A percentile compares a stretch with the other conserved stretches of the same genome.
Conservation (phyloP, 805 yeast genomes). For the Candida germanica region DNA sequence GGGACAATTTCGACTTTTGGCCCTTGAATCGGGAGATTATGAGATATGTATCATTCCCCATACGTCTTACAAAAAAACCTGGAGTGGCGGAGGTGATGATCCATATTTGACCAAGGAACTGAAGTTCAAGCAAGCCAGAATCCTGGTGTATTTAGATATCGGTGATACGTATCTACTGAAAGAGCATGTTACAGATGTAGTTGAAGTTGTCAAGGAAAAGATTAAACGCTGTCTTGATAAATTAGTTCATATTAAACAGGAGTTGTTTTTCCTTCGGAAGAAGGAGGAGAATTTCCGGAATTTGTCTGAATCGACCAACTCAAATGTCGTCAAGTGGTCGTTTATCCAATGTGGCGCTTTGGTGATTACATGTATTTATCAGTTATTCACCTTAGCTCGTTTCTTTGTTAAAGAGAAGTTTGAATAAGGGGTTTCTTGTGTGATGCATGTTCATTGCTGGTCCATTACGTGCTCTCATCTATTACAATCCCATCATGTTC, state of each 20-base stretch:
- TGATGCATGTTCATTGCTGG: no score
- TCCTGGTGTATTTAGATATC: constrained; percentile 20
- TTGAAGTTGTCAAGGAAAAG: constrained; percentile 51
- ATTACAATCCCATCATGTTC: no score
- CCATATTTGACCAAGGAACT: constrained; percentile 16
- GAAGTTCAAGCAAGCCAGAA: constrained; percentile 19
- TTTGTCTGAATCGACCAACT: constrained; percentile 22
- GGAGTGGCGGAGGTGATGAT: constrained; percentile 14
- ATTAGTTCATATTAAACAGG: constrained; percentile 56
- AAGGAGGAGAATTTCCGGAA: constrained; percentile 25
- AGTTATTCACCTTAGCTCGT: constrained; percentile 17
- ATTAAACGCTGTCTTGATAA: constrained; percentile 56
- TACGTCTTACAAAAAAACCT: constrained; percentile 18
- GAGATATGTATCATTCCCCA: constrained; percentile 25
- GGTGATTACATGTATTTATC: constrained; percentile 18
- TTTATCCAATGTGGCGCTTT: constrained; percentile 18
- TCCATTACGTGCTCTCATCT: no score
- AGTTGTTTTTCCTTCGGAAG: constrained; percentile 48
- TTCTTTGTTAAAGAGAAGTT: constrained; percentile 17
- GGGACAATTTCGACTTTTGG: constrained; percentile 26
- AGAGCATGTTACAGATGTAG: constrained; percentile 33
- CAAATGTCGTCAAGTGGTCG: constrained; percentile 21
- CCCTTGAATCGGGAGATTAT: constrained; percentile 25
- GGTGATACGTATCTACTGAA: constrained; percentile 20
- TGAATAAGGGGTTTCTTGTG: no score